Percentiles rank a stretch among this genome's conserved stretches.
Conservation (phyloP, 345 rosid species). For the Syzygium jambos region DNA sequence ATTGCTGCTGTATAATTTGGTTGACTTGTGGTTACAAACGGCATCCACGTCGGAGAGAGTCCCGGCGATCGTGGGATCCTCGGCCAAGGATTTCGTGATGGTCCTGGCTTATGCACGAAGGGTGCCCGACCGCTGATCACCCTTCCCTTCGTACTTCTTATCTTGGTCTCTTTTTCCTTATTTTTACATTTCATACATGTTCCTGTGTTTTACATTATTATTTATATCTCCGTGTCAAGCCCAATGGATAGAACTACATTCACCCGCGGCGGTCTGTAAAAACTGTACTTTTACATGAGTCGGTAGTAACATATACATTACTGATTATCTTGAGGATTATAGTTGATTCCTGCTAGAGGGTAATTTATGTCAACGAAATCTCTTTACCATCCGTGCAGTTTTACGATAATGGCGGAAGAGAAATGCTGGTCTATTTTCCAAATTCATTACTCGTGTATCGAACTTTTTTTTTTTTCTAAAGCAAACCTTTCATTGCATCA, state of each 20-base stretch:
- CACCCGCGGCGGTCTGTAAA: background rate
- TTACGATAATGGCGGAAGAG: background rate
- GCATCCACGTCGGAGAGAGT: conserved; percentile 39
- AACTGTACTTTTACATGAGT: background rate
- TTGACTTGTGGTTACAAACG: conserved; percentile 62
- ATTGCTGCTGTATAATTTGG: conserved; percentile 39
- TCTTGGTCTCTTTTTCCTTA: background rate
- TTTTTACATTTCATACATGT: background rate
- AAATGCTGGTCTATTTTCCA: background rate
- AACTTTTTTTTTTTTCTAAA: background rate
- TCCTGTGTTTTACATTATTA: background rate
- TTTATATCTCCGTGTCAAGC: background rate
- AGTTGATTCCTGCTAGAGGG: background rate
- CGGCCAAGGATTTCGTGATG: conserved; percentile 79
- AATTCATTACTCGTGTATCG: background rate
- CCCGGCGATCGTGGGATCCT: conserved; percentile 49
- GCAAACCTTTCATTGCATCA: too few species aligned
- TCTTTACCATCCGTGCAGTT: background rate
- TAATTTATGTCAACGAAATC: background rate
- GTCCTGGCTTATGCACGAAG: conserved; percentile 64
- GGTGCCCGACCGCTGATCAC: background rate
- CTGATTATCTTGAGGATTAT: background rate
- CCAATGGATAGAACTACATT: background rate
- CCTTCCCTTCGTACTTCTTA: background rate
- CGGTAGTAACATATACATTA: background rate